Evolutionary conservation across 805 yeast genomes (phyloP), one percentile per base, ranked within the genome.

Genomic region (Candida methanosorbosa): DNA sequence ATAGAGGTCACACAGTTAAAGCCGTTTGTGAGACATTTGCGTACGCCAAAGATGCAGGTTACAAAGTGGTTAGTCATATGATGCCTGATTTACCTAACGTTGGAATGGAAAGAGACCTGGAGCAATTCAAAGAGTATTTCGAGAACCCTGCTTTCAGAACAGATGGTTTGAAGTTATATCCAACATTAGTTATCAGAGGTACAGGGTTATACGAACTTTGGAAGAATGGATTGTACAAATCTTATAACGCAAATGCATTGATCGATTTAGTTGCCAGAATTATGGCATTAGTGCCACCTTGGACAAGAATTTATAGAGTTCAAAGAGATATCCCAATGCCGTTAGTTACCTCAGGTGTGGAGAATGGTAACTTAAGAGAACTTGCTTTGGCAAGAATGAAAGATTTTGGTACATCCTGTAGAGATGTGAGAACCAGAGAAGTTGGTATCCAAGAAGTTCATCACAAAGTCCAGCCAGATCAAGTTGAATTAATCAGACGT

Each of bases 321-420:
- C 98, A 92, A 63, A 75, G 98, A 66, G 98, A 92, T 69, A 92
- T 92, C 38, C 98, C 98, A 15, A 92, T 92, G 98, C 98, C 98
- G 0, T 68, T 92, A 46, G 98, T 92, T 29, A 83, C 96, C 0
- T 82, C 95, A 1, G 98, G 98, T 50, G 98, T 92, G 28, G 98
- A 92, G 49, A 92, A 92, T 58, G 98, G 98, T 49, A 92, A 92
- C 52, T 69, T 92, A 52, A 72, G 98, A 54, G 98, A 92, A 58
- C 67, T 92, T 45, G 97, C 98, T 0, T 66, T 92, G 33, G 96
- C 96, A 1, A 75, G 98, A 61, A 92, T 92, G 98, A 86, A 86
- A 52, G 98, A 92, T 63, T 87, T 92, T 51, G 98, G 98, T 41
- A 87, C 96, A 2, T 71, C 82, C 29, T 90, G 97, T 59, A 71